Conservation (phyloP, 306 rosid genomes). For the Vachellia pachyceras region DNA sequence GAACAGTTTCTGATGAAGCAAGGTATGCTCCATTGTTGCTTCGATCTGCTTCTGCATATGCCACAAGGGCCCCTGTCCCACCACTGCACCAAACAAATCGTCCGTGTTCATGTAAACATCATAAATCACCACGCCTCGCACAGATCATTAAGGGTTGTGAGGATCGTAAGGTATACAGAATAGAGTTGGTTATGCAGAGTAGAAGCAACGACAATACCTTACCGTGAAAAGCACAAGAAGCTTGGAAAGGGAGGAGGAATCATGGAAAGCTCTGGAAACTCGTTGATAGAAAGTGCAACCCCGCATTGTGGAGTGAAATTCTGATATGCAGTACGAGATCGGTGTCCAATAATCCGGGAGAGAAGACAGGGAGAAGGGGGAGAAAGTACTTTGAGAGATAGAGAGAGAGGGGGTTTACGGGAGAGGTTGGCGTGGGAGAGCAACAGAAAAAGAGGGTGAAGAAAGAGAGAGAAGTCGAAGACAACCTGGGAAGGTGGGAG, state of each 20-base stretch:
- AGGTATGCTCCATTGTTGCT: constrained; percentile 4
- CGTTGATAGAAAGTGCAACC: constrained; percentile 44
- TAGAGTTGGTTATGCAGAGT: background rate
- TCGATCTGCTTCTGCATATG: constrained; percentile 59
- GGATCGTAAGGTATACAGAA: background rate
- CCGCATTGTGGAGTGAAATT: constrained; percentile 47
- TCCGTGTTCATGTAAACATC: constrained; percentile 2
- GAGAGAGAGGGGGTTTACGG: background rate
- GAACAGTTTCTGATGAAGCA: constrained; percentile 47
- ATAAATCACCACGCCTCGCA: background rate
- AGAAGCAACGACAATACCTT: constrained; percentile 46
- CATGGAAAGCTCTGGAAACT: constrained; percentile 58
- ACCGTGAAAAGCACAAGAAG: constrained; percentile 69
- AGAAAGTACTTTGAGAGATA: background rate
- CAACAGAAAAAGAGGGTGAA: background rate
- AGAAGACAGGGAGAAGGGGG: background rate
- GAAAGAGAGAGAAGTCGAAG: background rate
- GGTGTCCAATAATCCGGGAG: constrained; percentile 32
- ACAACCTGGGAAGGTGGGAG: constrained; percentile 46
- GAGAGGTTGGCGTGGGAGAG: background rate
- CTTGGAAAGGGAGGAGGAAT: constrained; percentile 56
- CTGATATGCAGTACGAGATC: constrained; percentile 11
- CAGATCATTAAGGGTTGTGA: background rate
- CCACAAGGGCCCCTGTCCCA: constrained; percentile 64
- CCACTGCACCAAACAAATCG: constrained; percentile 63